These are phyloP conservation scores for Colletotrichum shisoi DNA, from an alignment of 2,329 filamentous ascomycete species.

Conservation along the genomic window DNA sequence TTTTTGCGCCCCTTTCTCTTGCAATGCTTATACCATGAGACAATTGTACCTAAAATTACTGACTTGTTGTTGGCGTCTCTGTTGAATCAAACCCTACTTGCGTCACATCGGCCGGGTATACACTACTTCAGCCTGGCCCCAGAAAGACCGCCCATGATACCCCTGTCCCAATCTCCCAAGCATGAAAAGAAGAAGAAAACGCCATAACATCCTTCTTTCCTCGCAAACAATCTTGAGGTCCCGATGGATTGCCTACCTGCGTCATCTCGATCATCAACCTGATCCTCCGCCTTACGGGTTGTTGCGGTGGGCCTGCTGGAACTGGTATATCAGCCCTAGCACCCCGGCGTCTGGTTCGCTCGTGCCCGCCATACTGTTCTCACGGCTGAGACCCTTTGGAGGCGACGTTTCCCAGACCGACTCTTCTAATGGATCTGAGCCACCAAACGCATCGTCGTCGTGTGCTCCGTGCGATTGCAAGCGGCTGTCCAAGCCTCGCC, in stretches of 20 bases:
- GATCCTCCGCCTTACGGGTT: conserved; percentile 53
- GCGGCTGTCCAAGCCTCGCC: conserved; percentile 50
- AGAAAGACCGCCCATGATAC: neutral
- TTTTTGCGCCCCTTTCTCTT: neutral
- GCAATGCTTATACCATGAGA: neutral
- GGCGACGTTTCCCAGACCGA: conserved; percentile 68
- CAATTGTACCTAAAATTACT: neutral
- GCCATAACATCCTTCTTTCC: neutral
- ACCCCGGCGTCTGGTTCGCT: conserved; percentile 63
- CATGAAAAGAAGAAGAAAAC: neutral
- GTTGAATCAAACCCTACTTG: neutral
- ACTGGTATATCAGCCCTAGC: conserved; percentile 65
- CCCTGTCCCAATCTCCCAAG: neutral
- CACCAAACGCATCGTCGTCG: conserved; percentile 62
- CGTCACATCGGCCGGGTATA: neutral
- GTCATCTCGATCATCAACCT: conserved; percentile 5
- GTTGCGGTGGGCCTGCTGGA: conserved; percentile 65
- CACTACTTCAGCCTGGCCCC: neutral
- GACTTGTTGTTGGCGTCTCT: neutral
- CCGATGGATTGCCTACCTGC: neutral
- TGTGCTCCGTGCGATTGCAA: conserved; percentile 66
- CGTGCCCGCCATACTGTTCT: conserved; percentile 58
- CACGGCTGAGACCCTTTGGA: conserved; percentile 58
- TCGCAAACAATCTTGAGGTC: neutral
- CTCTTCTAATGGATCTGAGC: conserved; percentile 61